Conservation (phyloP, 805 yeast genomes). For the Spathaspora passalidarum region DNA sequence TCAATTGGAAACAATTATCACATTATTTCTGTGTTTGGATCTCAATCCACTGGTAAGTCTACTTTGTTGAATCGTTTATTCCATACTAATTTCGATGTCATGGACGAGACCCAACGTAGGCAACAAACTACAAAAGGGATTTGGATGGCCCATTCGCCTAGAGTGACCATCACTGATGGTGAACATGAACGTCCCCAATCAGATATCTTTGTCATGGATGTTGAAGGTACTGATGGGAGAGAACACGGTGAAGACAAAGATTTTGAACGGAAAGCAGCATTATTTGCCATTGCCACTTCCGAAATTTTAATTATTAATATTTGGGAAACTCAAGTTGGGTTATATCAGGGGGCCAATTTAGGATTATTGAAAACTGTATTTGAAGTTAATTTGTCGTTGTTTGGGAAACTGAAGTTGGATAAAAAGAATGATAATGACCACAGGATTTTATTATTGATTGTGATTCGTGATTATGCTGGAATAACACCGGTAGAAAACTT, state of each 20-base stretch:
- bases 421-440: constrained; percentile 37
- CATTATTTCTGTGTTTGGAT: constrained; percentile 92
- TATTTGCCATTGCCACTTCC: constrained; percentile 89
- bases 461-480: constrained; percentile 89
- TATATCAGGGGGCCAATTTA: constrained; percentile 97
- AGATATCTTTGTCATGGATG: constrained; percentile 81
- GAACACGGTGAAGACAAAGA: constrained; percentile 99
- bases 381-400: constrained; percentile 87
- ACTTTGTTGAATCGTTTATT: constrained; percentile 84
- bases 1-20: constrained; percentile 71
- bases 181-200: constrained; percentile 12
- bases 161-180: constrained; percentile 15
- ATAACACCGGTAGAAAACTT: constrained; percentile 76
- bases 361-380: constrained; percentile 92
- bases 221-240: constrained; percentile 98
- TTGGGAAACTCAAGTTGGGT: constrained; percentile 97
- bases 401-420: constrained; percentile 53
- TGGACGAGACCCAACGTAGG: constrained; percentile 67
- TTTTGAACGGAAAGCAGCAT: constrained; percentile 93
- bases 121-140: constrained; percentile 72
- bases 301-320: constrained; percentile 88
- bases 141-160: constrained; percentile 43
- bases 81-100: constrained; percentile 85
- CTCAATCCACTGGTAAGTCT: constrained; percentile 95
- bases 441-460: constrained; percentile 74